A percentile compares a stretch with the other conserved stretches of the same genome.
These are phyloP conservation scores for Delphinella strobiligena DNA, from an alignment of 2,329 filamentous ascomycete genomes.

Conservation along the genomic window DNA sequence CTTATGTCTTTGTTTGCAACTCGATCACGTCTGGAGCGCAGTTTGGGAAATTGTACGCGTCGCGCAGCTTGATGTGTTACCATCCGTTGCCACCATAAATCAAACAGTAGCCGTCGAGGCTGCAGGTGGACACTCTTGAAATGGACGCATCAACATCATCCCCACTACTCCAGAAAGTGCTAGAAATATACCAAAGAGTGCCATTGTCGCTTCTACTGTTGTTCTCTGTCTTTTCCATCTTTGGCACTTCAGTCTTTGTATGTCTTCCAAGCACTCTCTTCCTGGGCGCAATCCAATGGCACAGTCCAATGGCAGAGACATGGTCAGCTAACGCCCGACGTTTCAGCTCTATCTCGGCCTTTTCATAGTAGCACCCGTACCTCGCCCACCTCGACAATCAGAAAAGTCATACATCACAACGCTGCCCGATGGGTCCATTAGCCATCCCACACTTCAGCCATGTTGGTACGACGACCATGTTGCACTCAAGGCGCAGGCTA, in stretches of 20 bases:
- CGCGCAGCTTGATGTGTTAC: not conserved
- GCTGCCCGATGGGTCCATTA: constrained; percentile 48
- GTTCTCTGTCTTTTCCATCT: constrained; percentile 13
- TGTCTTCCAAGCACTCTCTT: too few relatives aligned
- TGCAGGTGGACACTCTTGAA: too few relatives aligned
- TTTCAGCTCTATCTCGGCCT: constrained; percentile 35
- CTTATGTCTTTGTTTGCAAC: too few relatives aligned
- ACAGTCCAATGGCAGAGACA: too few relatives aligned
- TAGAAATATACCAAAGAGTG: constrained; percentile 14
- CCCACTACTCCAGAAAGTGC: constrained; percentile 1
- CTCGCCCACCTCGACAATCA: constrained; percentile 58
- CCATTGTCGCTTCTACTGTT: constrained; percentile 16
- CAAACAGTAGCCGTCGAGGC: not conserved
- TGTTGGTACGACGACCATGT: constrained; percentile 80
- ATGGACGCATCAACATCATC: too few relatives aligned
- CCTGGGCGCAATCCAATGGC: too few relatives aligned
- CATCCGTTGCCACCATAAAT: not conserved
- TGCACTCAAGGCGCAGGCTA: constrained; percentile 38
- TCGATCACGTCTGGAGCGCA: too few relatives aligned
- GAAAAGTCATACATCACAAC: constrained; percentile 82
- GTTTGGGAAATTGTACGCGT: too few relatives aligned
- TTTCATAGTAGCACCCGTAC: constrained; percentile 66
- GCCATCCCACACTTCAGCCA: constrained; percentile 48
- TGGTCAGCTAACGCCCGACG: not conserved
- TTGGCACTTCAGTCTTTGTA: constrained; percentile 18